Evolutionary conservation across 805 yeast genomes (phyloP).

Genomic region (Wickerhamomyces ciferrii): DNA sequence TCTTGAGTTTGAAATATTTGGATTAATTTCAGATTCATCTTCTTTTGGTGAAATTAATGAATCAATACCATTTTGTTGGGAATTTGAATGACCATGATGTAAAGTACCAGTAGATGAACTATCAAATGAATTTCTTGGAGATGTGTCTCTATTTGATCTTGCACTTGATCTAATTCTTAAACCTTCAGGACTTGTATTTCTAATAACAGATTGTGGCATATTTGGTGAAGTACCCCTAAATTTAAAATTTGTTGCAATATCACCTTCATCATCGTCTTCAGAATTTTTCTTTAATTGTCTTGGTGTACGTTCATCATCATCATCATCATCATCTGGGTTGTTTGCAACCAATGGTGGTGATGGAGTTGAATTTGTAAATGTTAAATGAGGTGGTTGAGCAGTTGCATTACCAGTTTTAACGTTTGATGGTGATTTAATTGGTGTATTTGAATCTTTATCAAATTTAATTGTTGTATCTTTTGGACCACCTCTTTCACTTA

Average conservation of each 20-base stretch:
- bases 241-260: conserved; percentile 24
- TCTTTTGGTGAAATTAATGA: not conserved
- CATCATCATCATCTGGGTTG: not conserved
- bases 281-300: not conserved
- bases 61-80: not conserved
- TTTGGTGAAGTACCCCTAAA: conserved; percentile 27
- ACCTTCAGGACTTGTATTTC: conserved; percentile 25
- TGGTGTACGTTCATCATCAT: conserved; percentile 8
- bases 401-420: not conserved
- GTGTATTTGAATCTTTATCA: not conserved
- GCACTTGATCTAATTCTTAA: conserved; percentile 14
- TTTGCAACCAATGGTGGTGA: not conserved
- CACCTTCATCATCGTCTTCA: conserved; percentile 18
- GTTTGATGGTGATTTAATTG: not conserved
- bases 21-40: not conserved
- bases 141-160: conserved; percentile 6
- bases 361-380: not conserved
- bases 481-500: not conserved
- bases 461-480: not conserved
- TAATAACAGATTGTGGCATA: conserved; percentile 28
- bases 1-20: not conserved
- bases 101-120: not conserved
- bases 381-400: not conserved
- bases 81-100: not conserved
- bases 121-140: conserved; percentile 14